Conservation (phyloP, 306 rosid genomes). For the Malus fusca region DNA sequence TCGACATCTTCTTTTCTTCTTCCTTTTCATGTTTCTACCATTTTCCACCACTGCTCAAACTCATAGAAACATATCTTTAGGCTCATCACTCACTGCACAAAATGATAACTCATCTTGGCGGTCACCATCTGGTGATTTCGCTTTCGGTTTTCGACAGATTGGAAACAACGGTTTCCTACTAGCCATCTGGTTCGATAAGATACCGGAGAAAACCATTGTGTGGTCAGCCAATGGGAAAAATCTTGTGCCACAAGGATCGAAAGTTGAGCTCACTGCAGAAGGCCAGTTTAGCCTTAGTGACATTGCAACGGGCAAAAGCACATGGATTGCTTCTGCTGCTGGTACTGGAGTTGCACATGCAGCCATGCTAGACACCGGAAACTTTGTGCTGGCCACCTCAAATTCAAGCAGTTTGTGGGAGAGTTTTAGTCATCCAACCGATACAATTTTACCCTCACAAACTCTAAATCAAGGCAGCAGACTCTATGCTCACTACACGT, state of each 20-base stretch:
- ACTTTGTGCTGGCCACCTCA: constrained; percentile 27
- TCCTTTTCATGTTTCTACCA: neutral
- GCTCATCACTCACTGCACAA: constrained; percentile 7
- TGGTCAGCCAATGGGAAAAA: neutral
- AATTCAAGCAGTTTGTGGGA: constrained; percentile 22
- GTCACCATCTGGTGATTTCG: constrained; percentile 35
- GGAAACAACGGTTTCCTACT: constrained; percentile 16
- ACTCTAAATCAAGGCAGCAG: neutral
- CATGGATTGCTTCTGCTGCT: neutral
- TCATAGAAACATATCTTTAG: constrained; percentile 13
- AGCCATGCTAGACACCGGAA: constrained; percentile 45
- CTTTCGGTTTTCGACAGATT: constrained; percentile 30
- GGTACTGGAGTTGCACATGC: constrained; percentile 16
- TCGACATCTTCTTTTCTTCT: neutral
- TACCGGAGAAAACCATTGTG: constrained; percentile 20
- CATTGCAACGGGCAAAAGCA: neutral
- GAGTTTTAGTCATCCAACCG: constrained; percentile 43
- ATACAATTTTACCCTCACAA: constrained; percentile 51
- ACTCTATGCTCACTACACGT: constrained; percentile 20
- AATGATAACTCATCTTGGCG: constrained; percentile 1
- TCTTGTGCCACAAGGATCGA: neutral
- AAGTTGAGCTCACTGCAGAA: neutral
- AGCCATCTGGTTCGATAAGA: constrained; percentile 37
- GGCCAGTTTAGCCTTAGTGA: neutral
- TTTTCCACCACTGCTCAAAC: neutral